phyloP scores from a whole-genome alignment of 23 red algal genomes.

The Gracilaria domingensis region DNA sequence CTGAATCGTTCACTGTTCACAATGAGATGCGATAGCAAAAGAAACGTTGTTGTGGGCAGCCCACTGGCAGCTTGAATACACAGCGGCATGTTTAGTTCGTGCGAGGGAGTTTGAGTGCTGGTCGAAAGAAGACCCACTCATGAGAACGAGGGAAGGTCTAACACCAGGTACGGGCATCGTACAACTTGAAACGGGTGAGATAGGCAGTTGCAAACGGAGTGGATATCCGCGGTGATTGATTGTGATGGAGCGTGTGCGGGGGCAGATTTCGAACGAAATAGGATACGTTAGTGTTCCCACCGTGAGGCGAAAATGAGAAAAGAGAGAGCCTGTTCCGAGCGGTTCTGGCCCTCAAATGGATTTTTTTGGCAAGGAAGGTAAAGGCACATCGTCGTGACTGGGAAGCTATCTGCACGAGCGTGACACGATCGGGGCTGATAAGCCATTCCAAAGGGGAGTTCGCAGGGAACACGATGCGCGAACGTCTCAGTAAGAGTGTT shows the following conservation, averaged over 20 bases:
- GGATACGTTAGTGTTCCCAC: not conserved
- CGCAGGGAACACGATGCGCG: not conserved
- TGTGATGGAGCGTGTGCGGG: not conserved
- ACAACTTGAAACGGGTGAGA: slow-evolving; percentile 12
- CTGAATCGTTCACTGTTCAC: slow-evolving; percentile 24
- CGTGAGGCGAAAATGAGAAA: slow-evolving; percentile 3
- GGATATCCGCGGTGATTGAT: not conserved
- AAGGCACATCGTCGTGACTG: not conserved
- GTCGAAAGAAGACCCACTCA: not conserved
- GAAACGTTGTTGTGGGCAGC: not conserved
- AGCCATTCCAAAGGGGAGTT: not conserved
- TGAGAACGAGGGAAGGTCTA: not conserved
- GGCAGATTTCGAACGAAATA: not conserved
- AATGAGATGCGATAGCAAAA: slow-evolving; percentile 3
- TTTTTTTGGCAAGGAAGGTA: slow-evolving; percentile 16
- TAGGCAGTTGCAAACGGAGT: not conserved
- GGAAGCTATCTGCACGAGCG: not conserved
- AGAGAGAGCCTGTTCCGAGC: slow-evolving; percentile 1
- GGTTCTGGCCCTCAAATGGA: not conserved
- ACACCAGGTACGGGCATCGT: not conserved
- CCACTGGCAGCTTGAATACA: slow-evolving; percentile 1
- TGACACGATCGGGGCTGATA: not conserved
- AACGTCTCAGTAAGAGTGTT: not conserved
- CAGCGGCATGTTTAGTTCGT: not conserved
- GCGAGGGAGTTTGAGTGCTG: not conserved